Conservation (phyloP, 768 basidiomycete species). For the Dioszegia hungarica region DNA sequence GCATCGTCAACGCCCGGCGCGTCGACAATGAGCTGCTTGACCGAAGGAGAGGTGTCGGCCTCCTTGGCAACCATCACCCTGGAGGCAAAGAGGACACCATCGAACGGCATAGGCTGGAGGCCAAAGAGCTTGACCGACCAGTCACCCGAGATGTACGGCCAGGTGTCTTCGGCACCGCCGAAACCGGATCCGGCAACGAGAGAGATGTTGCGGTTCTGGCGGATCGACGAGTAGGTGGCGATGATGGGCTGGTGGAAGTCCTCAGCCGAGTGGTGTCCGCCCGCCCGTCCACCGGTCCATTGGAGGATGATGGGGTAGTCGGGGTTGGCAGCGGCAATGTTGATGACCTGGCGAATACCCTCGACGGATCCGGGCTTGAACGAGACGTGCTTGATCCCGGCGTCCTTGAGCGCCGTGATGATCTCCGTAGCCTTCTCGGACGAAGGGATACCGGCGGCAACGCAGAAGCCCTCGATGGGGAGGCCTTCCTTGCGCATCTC, state of each 20-base stretch:
- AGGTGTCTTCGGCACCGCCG: slow-evolving; percentile 82
- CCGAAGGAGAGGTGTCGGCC: slow-evolving; percentile 86
- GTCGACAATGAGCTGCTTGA: slow-evolving; percentile 94
- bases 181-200: slow-evolving; percentile 94
- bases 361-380: slow-evolving; percentile 99
- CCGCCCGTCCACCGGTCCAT: slow-evolving; percentile 98
- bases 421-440: slow-evolving; percentile 97
- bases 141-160: slow-evolving; percentile 94
- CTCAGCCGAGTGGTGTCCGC: slow-evolving; percentile 96
- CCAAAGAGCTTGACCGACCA: slow-evolving; percentile 81
- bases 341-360: slow-evolving; percentile 94
- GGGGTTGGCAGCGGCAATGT: slow-evolving; percentile 87
- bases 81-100: slow-evolving; percentile 91
- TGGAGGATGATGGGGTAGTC: slow-evolving; percentile 96
- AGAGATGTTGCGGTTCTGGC: slow-evolving; percentile 78
- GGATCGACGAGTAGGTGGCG: slow-evolving; percentile 81
- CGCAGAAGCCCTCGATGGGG: slow-evolving; percentile 97
- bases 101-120: slow-evolving; percentile 94
- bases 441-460: slow-evolving; percentile 93
- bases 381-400: slow-evolving; percentile 90
- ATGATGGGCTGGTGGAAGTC: slow-evolving; percentile 97
- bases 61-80: slow-evolving; percentile 99
- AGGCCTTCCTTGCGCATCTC: slow-evolving; percentile 93
- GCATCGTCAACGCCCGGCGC: slow-evolving; percentile 84
- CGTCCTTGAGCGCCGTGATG: slow-evolving; percentile 70